Evolutionary conservation across 345 rosid species (phyloP), one percentile per base, ranked within the genome.

Genomic region (Camelina neglecta): DNA sequence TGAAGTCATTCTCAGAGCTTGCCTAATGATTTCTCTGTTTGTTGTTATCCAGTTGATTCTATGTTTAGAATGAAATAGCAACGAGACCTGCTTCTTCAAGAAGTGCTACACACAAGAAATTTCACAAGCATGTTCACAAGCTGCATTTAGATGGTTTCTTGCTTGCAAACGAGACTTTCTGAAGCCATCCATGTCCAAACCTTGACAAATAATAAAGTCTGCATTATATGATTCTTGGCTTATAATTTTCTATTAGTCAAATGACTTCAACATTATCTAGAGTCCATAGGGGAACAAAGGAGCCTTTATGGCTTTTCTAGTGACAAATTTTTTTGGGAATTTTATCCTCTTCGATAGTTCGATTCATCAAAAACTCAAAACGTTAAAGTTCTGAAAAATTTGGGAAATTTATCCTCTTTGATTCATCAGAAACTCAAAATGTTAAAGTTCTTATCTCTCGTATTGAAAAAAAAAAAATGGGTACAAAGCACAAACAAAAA

Each of bases 321-420:
- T 26, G 31, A 5, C 5, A 26, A 26, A 26, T 26, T 26, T 26
- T 26, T 1, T n/a, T 59, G 23, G 33, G 16, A 47, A 2, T 18
- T n/a, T 49, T 31, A 38, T 29, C 53, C 10, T 38, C 51, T n/a
- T n/a, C n/a, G n/a, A n/a, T n/a, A n/a, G n/a, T 48, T 26, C 39
- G 76, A 65, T 77, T 71, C 20, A 58, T 71, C 48, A 41, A 26
- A 72, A 23, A 48, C 44, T 24, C 66, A 58, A 71, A 65, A 77
- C 24, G 67, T 29, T 47, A 16, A 54, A 16, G 24, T 23, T 53
- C 11, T 44, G 50, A 47, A 47, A 50, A 38, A 6, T 1, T n/a
- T 59, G 23, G 42, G 24, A 47, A 7, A 8, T n/a, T 58, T 21
- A 38, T 29, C 53, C 10, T 38, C 51, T 48, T 26, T 57, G 76